These are phyloP conservation scores for Diaporthe nobilis DNA, from an alignment of 2,329 filamentous ascomycete species.

Conservation along the genomic window DNA sequence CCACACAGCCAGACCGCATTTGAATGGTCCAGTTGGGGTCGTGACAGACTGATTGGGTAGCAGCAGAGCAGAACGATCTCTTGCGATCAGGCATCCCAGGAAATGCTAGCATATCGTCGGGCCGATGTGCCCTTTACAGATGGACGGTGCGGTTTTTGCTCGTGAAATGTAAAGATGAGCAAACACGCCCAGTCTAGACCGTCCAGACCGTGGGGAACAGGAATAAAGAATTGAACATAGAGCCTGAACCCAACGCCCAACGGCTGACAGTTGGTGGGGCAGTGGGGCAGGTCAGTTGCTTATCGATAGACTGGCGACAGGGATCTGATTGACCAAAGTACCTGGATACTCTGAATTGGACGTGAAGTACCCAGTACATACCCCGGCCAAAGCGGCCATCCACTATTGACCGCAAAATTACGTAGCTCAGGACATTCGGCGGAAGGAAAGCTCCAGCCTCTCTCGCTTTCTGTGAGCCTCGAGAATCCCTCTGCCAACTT, in stretches of 20 bases:
- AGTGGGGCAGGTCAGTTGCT: background rate
- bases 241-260: background rate
- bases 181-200: background rate
- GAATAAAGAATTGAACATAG: background rate
- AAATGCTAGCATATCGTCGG: background rate
- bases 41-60: background rate
- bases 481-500: constrained; percentile 22
- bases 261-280: constrained; percentile 5
- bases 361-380: background rate
- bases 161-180: background rate
- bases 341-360: background rate
- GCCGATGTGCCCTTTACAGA: background rate
- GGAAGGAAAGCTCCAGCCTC: constrained; percentile 30
- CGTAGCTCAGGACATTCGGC: constrained; percentile 10
- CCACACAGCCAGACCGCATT: background rate
- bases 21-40: background rate
- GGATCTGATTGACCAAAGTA: background rate
- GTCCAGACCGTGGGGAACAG: background rate
- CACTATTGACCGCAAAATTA: constrained; percentile 26
- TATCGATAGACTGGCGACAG: constrained; percentile 5
- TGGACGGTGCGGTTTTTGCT: background rate
- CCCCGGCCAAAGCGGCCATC: background rate
- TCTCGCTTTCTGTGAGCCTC: background rate
- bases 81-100: too few relatives aligned
- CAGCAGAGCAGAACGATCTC: background rate